Percentiles rank a stretch among this genome's conserved stretches.
These are phyloP conservation scores for Geosmithia morbida DNA, from an alignment of 2,329 filamentous ascomycete species.

Conservation along the genomic window DNA sequence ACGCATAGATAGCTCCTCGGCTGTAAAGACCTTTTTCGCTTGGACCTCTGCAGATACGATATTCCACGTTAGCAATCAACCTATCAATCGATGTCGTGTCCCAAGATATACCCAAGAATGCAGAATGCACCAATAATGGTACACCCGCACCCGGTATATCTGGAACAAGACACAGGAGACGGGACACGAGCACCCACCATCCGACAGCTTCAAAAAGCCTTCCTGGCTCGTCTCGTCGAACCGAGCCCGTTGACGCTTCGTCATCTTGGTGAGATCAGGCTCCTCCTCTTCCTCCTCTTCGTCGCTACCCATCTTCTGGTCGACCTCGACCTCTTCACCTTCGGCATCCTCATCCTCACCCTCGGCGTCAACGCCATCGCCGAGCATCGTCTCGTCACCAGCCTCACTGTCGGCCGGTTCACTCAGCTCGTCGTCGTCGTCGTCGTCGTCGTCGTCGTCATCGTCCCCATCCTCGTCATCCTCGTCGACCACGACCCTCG, in stretches of 20 bases:
- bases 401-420: constrained; percentile 36
- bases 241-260: constrained; percentile 42
- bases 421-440: constrained; percentile 41
- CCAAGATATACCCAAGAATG: too few relatives aligned
- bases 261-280: constrained; percentile 44
- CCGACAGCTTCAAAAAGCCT: constrained; percentile 44
- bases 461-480: constrained; percentile 18
- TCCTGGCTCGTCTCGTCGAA: constrained; percentile 37
- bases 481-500: constrained; percentile 1
- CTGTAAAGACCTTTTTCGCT: constrained; percentile 47
- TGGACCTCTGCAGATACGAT: constrained; percentile 35
- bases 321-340: constrained; percentile 27
- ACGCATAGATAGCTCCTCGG: constrained; percentile 47
- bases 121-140: background rate
- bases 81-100: background rate
- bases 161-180: background rate
- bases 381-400: constrained; percentile 20
- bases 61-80: constrained; percentile 4
- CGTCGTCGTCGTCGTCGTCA: constrained; percentile 21
- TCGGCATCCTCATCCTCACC: constrained; percentile 25
- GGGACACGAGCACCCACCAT: constrained; percentile 25
- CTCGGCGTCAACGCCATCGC: constrained; percentile 27
- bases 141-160: too few relatives aligned
- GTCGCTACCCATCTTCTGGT: constrained; percentile 18
- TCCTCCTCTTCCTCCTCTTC: constrained; percentile 25